Evolutionary conservation across 2,329 filamentous ascomycete species (phyloP), one percentile per base, ranked within the genome.

Genomic region (Colletotrichum truncatum): DNA sequence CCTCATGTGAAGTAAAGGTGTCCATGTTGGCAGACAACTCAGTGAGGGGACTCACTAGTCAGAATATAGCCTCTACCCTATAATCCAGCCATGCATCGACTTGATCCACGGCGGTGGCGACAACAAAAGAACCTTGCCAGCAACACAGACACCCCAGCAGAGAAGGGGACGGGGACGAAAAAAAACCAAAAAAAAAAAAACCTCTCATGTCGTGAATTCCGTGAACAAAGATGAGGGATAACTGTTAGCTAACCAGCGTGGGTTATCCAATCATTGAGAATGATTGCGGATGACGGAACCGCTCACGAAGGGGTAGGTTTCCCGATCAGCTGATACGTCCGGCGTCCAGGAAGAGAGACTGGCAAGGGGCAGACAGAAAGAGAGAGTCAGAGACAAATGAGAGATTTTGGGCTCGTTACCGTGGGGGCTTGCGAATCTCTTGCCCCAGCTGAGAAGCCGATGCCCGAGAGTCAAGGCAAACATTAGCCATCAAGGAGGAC

Each of bases 181-280:
- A n/a, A n/a, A n/a, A n/a, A n/a, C n/a, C n/a, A n/a, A n/a, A n/a
- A n/a, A n/a, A n/a, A n/a, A n/a, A 56, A 62, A 55, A 32, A 16
- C 41, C 38, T 45, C 46, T 45, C 46, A 43, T 56, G 34, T 55
- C 49, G 26, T 41, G 21, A 23, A 30, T 45, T 54, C n/a, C 21
- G 41, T 43, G 25, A 34, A 32, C 39, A 43, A 43, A 39, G 36
- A 9, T 18, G 23, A 43, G 43, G 16, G 34, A 65, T 55, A 56
- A 61, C 48, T 55, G 39, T 65, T 65, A 51, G 57, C 49, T 51
- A 65, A 62, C 41, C 45, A 57, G 43, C 57, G 41, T 4, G 57
- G 49, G 41, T 32, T 36, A 23, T 38, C 62, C 62, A 62, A 65
- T 65, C 62, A 55, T 16, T 10, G 16, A 49, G 49, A 38, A 7